Base-by-base conservation (phyloP, 345 rosid species). In the Carallia pectinifolia region DNA sequence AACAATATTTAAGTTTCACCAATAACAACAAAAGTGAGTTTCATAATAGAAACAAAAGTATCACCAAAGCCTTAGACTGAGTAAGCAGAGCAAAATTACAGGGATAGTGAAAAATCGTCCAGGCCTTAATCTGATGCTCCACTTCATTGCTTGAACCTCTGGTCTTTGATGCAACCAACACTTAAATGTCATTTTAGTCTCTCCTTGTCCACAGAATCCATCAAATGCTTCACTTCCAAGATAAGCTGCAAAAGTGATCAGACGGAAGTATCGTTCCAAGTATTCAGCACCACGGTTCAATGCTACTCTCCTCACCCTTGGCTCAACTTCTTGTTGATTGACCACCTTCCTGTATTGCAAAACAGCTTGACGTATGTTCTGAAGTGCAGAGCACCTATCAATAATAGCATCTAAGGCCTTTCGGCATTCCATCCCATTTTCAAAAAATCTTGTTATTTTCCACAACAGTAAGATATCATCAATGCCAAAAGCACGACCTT, bases 231-330 rank as follows among this genome's bases (percentile, higher is more conserved):
- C 86, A 76, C 97, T 91, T 78, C 99, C 99, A 73, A 94, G 92
- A 81, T 95, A 95, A 34, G 99, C 96, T 40, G 99, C 93, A 80
- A 95, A 91, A 30, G 99, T 95, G 85, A 94, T 94, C 82, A 94
- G 83, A 54, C 88, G 88, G 63, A 91, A 94, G 76, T 94, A 91
- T 66, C 97, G 74, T 79, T 94, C 97, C 81, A 94, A 80, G 74
- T 91, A 91, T 73, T 94, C 98, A 75, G 98, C 99, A 38, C 97
- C 99, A 37, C 97, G 97, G 70, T 81, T 86, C 82, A 95, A 58
- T 37, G 99, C 97, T 74, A 90, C 85, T 78, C 95, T 89, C 82
- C 97, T 83, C 67, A 78, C 93, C 81, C 97, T 87, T 44, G 88
- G 97, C 77, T 94, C 99, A 73, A 81, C 93, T 65, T 91, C 92